Conservation (phyloP, 2,329 filamentous ascomycete species). For the Ceratocystis cacaofunesta region DNA sequence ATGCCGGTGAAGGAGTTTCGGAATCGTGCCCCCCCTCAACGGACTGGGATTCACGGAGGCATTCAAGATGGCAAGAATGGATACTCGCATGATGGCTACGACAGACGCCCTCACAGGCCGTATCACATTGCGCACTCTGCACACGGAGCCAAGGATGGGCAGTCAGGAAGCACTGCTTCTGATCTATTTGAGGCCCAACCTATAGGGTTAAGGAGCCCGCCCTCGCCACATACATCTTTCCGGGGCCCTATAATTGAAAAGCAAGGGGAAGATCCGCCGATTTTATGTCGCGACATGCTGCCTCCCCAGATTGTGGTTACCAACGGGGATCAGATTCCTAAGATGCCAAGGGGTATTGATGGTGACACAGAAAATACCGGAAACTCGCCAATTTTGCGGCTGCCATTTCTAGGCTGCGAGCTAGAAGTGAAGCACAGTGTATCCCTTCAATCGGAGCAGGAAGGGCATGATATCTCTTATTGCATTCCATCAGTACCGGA, state of each 20-base stretch:
- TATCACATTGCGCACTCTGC: slow-evolving; percentile 9
- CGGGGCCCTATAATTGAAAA: background rate
- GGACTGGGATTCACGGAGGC: slow-evolving; percentile 4
- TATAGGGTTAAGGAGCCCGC: background rate
- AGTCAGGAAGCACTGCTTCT: background rate
- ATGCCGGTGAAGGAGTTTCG: background rate
- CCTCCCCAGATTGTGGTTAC: background rate
- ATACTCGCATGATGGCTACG: slow-evolving; percentile 3
- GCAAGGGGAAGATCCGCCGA: background rate
- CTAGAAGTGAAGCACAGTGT: background rate
- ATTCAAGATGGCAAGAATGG: background rate
- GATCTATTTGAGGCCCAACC: background rate
- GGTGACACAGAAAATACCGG: background rate
- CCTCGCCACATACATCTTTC: background rate
- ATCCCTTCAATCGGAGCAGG: slow-evolving; percentile 5
- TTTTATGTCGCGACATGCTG: background rate
- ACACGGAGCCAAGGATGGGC: background rate
- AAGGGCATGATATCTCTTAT: background rate
- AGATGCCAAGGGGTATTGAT: background rate
- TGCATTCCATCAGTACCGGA: background rate
- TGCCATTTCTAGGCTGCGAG: background rate
- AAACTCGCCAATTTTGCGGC: background rate
- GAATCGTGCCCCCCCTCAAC: slow-evolving; percentile 2
- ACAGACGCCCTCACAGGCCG: slow-evolving; percentile 1
- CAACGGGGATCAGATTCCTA: background rate